Evolutionary conservation across 768 basidiomycete genomes (phyloP).

Genomic region (Agrocybe praecox): DNA sequence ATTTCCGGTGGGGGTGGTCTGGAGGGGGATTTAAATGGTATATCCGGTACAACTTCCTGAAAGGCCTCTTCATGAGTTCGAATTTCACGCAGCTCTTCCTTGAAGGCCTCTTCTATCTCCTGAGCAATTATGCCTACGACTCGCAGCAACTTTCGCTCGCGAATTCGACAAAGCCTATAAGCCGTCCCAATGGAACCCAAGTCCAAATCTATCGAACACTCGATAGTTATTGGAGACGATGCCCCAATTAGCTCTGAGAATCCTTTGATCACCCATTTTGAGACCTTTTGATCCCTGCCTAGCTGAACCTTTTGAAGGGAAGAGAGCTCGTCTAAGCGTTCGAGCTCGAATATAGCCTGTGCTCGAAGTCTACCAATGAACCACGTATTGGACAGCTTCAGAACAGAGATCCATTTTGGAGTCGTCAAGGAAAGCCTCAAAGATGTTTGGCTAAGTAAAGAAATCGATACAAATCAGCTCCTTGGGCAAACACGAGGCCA

Average conservation of each 20-base stretch:
- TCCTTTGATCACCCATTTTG: constrained; percentile 9
- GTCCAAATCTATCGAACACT: constrained; percentile 9
- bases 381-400: constrained; percentile 4
- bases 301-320: constrained; percentile 23
- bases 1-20: no score
- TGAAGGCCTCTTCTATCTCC: neutral
- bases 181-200: constrained; percentile 1
- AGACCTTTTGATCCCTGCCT: constrained; percentile 3
- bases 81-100: neutral
- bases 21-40: neutral
- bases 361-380: neutral
- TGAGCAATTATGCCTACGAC: neutral
- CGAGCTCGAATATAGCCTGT: neutral
- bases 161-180: constrained; percentile 3
- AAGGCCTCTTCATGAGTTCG: neutral
- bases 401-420: neutral
- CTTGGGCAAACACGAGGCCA: neutral
- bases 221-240: neutral
- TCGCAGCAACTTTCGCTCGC: neutral
- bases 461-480: neutral
- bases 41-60: neutral
- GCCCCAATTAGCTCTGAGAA: neutral
- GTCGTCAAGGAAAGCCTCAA: neutral
- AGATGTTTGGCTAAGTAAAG: neutral
- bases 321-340: neutral